Conservation (phyloP, 371 early-diverging fungal species). For the Nosema muscidifuracis region DNA sequence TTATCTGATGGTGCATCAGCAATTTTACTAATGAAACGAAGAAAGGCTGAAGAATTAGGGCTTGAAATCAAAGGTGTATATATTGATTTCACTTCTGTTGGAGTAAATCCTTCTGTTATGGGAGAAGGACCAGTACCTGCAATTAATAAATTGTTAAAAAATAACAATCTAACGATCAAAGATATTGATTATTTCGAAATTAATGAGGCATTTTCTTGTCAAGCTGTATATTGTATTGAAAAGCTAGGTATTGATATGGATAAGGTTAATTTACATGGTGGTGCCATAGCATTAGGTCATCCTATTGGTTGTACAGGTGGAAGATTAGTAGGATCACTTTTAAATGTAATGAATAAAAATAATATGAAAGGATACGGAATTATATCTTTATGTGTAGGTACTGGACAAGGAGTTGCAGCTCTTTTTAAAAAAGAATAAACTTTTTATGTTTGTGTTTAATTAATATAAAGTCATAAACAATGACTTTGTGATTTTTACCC, state of each 20-base stretch:
- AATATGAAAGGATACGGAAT: constrained; percentile 72
- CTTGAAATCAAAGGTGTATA: constrained; percentile 77
- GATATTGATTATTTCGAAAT: constrained; percentile 81
- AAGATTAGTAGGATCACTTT: constrained; percentile 81
- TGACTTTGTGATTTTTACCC: neutral
- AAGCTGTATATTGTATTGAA: constrained; percentile 80
- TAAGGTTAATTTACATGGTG: constrained; percentile 93
- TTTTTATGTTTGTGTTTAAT: neutral
- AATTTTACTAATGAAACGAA: constrained; percentile 82
- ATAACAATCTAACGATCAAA: constrained; percentile 70
- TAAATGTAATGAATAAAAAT: constrained; percentile 71
- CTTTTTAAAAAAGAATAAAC: constrained; percentile 13
- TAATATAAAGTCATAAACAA: neutral
- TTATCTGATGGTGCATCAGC: constrained; percentile 94
- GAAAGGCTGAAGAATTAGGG: constrained; percentile 75
- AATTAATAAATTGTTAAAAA: constrained; percentile 73
- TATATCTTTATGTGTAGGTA: constrained; percentile 85
- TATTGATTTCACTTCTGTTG: constrained; percentile 76
- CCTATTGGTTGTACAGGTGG: constrained; percentile 92
- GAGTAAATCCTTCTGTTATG: constrained; percentile 85
- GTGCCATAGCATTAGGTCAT: constrained; percentile 91
- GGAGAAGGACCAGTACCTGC: constrained; percentile 85
- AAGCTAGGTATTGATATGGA: constrained; percentile 72
- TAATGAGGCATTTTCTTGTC: constrained; percentile 95
- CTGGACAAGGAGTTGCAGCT: constrained; percentile 87